These are phyloP conservation scores for Magnusiomyces tetraspermus DNA, from an alignment of 1,139 yeast species.

Conservation along the genomic window DNA sequence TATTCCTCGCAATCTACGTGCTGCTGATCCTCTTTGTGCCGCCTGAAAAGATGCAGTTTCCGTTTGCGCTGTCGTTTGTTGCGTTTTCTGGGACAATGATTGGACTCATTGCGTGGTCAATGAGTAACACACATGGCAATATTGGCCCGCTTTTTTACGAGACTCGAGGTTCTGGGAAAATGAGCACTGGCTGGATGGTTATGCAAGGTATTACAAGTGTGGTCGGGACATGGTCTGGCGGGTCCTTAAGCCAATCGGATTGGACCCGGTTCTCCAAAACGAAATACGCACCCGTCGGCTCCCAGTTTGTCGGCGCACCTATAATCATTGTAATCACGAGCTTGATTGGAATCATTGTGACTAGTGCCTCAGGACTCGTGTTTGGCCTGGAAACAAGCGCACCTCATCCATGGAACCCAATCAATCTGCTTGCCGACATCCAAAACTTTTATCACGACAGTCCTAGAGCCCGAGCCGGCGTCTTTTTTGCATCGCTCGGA, in stretches of 20 bases:
- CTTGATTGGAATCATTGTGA: slow-evolving; percentile 13
- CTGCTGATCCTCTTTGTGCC: slow-evolving; percentile 17
- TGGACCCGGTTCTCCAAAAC: slow-evolving; percentile 22
- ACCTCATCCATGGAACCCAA: slow-evolving; percentile 24
- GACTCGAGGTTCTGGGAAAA: slow-evolving; percentile 4
- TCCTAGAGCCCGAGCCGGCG: slow-evolving; percentile 31
- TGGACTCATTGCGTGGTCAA: slow-evolving; percentile 13
- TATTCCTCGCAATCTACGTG: slow-evolving; percentile 22
- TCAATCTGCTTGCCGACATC: slow-evolving; percentile 20
- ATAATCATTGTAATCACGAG: slow-evolving; percentile 15
- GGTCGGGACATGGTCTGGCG: slow-evolving; percentile 24
- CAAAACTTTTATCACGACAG: slow-evolving; percentile 20
- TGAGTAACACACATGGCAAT: slow-evolving; percentile 15
- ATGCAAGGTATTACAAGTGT: slow-evolving; percentile 16
- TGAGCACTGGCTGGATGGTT: slow-evolving; percentile 17
- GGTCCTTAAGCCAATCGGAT: slow-evolving; percentile 22
- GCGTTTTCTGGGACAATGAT: slow-evolving; percentile 15
- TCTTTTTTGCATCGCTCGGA: slow-evolving; percentile 29
- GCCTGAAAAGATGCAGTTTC: slow-evolving; percentile 18
- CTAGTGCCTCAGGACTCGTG: slow-evolving; percentile 25
- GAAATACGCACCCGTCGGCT: slow-evolving; percentile 17
- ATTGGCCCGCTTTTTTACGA: slow-evolving; percentile 16
- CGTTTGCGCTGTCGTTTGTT: slow-evolving; percentile 19
- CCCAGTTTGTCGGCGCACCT: slow-evolving; percentile 22
- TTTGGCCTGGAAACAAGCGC: slow-evolving; percentile 14